phyloP scores from a whole-genome alignment of 305 asterid genomes.

The Salvia sclarea region DNA sequence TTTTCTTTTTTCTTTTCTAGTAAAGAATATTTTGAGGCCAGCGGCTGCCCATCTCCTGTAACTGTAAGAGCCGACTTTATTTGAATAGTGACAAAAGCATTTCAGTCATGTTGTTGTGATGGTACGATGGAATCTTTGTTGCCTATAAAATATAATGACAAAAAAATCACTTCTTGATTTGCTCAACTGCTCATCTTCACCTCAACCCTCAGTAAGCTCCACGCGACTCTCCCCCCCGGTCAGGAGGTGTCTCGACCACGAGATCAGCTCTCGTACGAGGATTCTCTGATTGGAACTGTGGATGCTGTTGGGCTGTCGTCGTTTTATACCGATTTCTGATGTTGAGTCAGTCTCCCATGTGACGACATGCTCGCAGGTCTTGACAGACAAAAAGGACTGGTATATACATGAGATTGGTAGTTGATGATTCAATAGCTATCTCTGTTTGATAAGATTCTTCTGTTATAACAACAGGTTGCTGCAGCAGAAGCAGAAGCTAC shows the following conservation, averaged over 20 bases:
- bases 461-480: no score
- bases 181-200: background rate
- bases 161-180: background rate
- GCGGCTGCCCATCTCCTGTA: conserved; percentile 3
- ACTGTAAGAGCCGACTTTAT: conserved; percentile 1
- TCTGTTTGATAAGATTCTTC: background rate
- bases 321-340: background rate
- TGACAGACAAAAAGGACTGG: background rate
- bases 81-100: background rate
- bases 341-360: background rate
- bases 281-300: background rate
- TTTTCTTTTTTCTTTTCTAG: no score
- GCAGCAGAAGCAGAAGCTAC: background rate
- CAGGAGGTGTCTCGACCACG: background rate
- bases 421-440: no score
- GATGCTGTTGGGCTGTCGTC: background rate
- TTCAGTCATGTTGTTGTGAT: conserved; percentile 6
- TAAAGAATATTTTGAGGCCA: conserved; percentile 17
- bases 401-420: background rate
- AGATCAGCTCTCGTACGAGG: background rate
- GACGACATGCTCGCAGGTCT: background rate
- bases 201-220: background rate
- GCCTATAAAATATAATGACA: conserved; percentile 3
- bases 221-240: background rate
- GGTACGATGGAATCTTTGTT: conserved; percentile 1